These are phyloP conservation scores for Tuber melanosporum DNA, from an alignment of 495 filamentous ascomycete genomes.

Conservation along the genomic window DNA sequence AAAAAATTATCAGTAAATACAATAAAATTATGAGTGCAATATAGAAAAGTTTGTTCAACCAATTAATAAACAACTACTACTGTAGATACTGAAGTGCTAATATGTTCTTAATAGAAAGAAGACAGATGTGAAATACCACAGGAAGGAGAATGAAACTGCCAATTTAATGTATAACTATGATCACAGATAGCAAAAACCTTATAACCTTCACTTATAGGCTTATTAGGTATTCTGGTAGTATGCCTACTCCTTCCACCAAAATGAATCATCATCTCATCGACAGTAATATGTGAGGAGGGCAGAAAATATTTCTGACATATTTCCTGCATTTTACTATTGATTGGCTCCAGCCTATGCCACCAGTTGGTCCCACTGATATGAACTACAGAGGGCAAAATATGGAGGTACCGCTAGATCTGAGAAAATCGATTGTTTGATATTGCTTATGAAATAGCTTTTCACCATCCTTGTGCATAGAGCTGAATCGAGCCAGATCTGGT, in stretches of 20 bases:
- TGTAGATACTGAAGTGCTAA: slow-evolving; percentile 16
- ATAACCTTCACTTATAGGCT: slow-evolving; percentile 19
- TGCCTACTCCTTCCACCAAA: slow-evolving; percentile 2
- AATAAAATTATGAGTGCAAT: neutral
- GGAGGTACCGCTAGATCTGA: too few relatives aligned
- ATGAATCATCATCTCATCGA: too few relatives aligned
- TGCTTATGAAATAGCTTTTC: too few relatives aligned
- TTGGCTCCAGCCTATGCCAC: too few relatives aligned
- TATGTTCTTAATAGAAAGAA: neutral
- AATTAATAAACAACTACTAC: neutral
- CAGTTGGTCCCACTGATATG: too few relatives aligned
- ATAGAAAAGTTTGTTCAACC: neutral
- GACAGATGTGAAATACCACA: neutral
- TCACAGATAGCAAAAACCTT: slow-evolving; percentile 10
- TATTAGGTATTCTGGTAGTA: slow-evolving; percentile 18
- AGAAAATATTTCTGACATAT: too few relatives aligned
- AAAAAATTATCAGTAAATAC: slow-evolving; percentile 17
- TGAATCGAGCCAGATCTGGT: too few relatives aligned
- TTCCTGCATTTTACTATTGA: too few relatives aligned
- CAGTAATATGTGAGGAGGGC: too few relatives aligned
- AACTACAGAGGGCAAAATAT: too few relatives aligned
- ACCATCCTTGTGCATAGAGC: too few relatives aligned
- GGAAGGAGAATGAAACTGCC: neutral
- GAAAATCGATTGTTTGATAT: too few relatives aligned
- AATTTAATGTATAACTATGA: neutral